phyloP scores from a whole-genome alignment of 2,329 filamentous ascomycete species.

The Fusarium sp. region DNA sequence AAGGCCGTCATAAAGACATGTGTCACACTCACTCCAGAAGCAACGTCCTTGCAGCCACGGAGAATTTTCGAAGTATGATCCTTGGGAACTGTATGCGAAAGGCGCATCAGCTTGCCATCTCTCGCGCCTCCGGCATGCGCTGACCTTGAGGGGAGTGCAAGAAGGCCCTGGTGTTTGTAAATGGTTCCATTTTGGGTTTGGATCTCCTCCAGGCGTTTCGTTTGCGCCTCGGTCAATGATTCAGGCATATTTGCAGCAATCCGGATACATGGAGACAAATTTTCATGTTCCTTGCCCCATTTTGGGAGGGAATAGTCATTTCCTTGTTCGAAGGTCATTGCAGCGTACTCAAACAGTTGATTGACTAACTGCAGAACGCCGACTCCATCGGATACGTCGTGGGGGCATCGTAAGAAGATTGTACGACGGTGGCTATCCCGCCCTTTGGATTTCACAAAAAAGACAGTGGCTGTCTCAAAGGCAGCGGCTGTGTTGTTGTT shows the following conservation, averaged over 20 bases:
- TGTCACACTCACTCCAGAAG: background rate
- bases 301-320: background rate
- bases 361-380: background rate
- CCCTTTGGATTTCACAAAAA: background rate
- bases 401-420: background rate
- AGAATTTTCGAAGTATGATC: background rate
- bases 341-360: background rate
- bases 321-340: background rate
- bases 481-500: background rate
- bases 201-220: background rate
- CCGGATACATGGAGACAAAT: background rate
- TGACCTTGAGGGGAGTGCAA: background rate
- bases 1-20: background rate
- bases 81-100: background rate
- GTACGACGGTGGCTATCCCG: background rate
- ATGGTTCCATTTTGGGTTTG: background rate
- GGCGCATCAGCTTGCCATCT: background rate
- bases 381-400: background rate
- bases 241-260: background rate
- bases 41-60: background rate
- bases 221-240: background rate
- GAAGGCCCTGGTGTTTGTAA: background rate
- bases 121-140: background rate
- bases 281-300: background rate
- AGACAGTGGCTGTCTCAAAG: background rate